Conservation (phyloP, 495 filamentous ascomycete genomes). For the Aspergillus kassunensis region DNA sequence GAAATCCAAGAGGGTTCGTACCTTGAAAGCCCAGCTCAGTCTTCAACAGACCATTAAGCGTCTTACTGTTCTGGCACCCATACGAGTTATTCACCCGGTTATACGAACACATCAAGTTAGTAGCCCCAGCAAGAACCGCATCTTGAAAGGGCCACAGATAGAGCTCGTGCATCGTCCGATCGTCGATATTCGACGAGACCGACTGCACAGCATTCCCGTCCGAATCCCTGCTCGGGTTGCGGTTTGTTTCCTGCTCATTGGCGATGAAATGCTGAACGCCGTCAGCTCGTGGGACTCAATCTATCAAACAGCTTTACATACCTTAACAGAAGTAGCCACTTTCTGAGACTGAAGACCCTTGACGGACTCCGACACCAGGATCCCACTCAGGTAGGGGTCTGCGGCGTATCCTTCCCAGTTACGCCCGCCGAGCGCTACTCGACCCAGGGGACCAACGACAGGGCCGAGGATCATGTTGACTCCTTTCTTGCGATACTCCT, state of each 20-base stretch:
- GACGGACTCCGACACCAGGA: slow-evolving; percentile 50
- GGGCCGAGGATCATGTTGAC: slow-evolving; percentile 55
- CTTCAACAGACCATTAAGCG: slow-evolving; percentile 56
- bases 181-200: slow-evolving; percentile 59
- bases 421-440: slow-evolving; percentile 70
- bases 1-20: too few species aligned
- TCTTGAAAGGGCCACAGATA: slow-evolving; percentile 65
- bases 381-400: slow-evolving; percentile 65
- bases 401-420: slow-evolving; percentile 81
- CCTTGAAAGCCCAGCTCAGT: slow-evolving; percentile 49
- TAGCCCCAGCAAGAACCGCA: slow-evolving; percentile 47
- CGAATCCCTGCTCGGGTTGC: slow-evolving; percentile 38
- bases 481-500: slow-evolving; percentile 56
- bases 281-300: too few species aligned
- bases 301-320: too few species aligned
- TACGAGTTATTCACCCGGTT: slow-evolving; percentile 64
- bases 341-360: background rate
- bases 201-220: slow-evolving; percentile 17
- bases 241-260: slow-evolving; percentile 81
- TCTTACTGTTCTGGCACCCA: slow-evolving; percentile 62
- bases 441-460: slow-evolving; percentile 59
- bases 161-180: slow-evolving; percentile 66
- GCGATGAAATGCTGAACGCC: slow-evolving; percentile 64
- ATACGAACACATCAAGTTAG: slow-evolving; percentile 56
- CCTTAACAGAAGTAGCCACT: too few species aligned